These are phyloP conservation scores for Kazachstania psychrophila DNA, from an alignment of 805 yeast genomes.

Conservation along the genomic window DNA sequence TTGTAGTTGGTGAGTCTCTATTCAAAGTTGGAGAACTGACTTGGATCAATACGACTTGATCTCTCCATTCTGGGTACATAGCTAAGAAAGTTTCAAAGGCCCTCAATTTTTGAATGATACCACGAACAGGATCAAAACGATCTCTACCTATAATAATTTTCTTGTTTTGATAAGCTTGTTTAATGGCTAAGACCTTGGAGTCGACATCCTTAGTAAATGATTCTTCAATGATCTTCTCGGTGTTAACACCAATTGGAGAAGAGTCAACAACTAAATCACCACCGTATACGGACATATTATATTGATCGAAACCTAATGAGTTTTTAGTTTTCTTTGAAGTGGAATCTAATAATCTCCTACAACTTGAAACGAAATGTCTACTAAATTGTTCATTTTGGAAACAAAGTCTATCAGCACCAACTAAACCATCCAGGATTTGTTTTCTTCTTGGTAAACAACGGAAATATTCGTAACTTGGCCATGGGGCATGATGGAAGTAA, in stretches of 20 bases:
- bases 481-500: conserved; percentile 79
- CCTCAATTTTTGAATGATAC: conserved; percentile 85
- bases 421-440: conserved; percentile 78
- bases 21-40: conserved; percentile 62
- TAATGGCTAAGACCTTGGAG: conserved; percentile 55
- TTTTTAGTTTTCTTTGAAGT: conserved; percentile 40
- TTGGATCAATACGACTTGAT: conserved; percentile 79
- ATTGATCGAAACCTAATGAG: conserved; percentile 26
- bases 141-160: conserved; percentile 91
- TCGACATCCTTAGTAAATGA: conserved; percentile 40
- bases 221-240: conserved; percentile 54
- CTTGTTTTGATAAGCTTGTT: conserved; percentile 50
- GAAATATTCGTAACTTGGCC: conserved; percentile 90
- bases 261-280: conserved; percentile 63
- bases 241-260: conserved; percentile 85
- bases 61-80: conserved; percentile 88
- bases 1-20: conserved; percentile 33
- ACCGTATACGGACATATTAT: conserved; percentile 59
- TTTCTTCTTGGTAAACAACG: conserved; percentile 78
- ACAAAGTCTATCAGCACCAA: conserved; percentile 79
- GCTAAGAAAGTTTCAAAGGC: conserved; percentile 84
- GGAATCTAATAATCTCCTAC: conserved; percentile 79
- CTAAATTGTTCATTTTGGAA: conserved; percentile 83
- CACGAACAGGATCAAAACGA: conserved; percentile 81
- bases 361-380: conserved; percentile 84